Base-by-base conservation (phyloP, 2,329 filamentous ascomycete genomes). In the Juglanconis sp. region DNA sequence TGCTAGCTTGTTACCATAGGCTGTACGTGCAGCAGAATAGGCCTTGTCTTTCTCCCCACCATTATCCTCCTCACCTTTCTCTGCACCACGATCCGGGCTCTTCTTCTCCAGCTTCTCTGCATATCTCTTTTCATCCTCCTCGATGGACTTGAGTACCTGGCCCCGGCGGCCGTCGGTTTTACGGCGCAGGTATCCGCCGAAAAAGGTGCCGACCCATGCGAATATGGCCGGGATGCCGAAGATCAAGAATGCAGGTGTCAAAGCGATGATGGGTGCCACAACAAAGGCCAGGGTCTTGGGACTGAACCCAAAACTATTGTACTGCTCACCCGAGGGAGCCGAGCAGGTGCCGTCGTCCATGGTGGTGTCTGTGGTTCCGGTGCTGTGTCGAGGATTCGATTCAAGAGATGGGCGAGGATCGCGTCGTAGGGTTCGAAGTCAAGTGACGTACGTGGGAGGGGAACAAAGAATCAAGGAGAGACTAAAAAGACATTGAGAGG, bases 11-110 rank as follows among this genome's bases (percentile, higher is more conserved):
- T 75, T 71, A 51, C 71, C 70, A 61, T 71, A 69, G 72, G 73
- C 64, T 72, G 78, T 68, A 13, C 68, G 69, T 7, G 68, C 72
- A 2, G 63, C 54, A 3, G 71, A 68, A 5, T 80, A 75, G 40
- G 79, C 75, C 61, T 88, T 84, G 31, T 91, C 81, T 68, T 86
- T 87, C 72, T 91, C 87, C 87, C 88, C 91, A 54, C 87, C 87
- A 34, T 87, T 85, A 64, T 89, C 86, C 35, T 71, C 71, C 38
- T 69, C 70, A 13, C 63, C 59, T 67, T 69, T 70, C 57, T 74
- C 72, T 47, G 67, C 65, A 47, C 74, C 70, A 3, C 69, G 68
- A 2, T 49, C 52, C 10, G 4, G 9, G 5, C 10, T 5, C 38
- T 66, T 65, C 47, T 76, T 72, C 31, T 51, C 42, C 13, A 36